Conservation (phyloP, 2,329 filamentous ascomycete species). For the Trichoderma sp. region DNA sequence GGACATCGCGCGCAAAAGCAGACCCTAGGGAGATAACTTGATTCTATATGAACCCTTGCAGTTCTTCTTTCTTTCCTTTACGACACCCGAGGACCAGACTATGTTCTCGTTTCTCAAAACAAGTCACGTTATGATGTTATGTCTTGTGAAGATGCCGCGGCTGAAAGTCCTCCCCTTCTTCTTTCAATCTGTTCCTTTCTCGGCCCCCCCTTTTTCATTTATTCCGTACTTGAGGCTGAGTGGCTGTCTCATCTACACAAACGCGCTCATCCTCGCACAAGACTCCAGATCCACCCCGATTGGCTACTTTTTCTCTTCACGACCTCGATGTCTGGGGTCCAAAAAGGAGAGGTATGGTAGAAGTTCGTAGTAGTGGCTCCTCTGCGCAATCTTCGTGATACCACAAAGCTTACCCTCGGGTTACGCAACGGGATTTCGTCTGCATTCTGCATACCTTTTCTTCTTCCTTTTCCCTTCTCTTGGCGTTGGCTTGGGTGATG, state of each 20-base stretch:
- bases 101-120: background rate
- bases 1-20: conserved; percentile 13
- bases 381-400: background rate
- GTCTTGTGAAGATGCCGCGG: conserved; percentile 10
- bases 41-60: conserved; percentile 21
- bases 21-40: conserved; percentile 19
- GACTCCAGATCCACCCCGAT: background rate
- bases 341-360: background rate
- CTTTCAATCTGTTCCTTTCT: background rate
- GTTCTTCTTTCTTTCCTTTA: background rate
- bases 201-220: background rate
- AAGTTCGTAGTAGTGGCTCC: background rate
- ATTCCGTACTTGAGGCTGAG: conserved; percentile 1
- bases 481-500: background rate
- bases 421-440: background rate
- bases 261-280: background rate
- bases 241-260: conserved; percentile 11
- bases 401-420: background rate
- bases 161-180: background rate
- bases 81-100: background rate
- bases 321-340: background rate
- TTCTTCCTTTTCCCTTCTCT: background rate
- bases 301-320: background rate
- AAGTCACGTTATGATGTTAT: background rate
- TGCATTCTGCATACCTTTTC: background rate